Percentiles rank a stretch among this genome's conserved stretches.
phyloP scores from a whole-genome alignment of 345 rosid genomes.

The Dimocarpus longan region DNA sequence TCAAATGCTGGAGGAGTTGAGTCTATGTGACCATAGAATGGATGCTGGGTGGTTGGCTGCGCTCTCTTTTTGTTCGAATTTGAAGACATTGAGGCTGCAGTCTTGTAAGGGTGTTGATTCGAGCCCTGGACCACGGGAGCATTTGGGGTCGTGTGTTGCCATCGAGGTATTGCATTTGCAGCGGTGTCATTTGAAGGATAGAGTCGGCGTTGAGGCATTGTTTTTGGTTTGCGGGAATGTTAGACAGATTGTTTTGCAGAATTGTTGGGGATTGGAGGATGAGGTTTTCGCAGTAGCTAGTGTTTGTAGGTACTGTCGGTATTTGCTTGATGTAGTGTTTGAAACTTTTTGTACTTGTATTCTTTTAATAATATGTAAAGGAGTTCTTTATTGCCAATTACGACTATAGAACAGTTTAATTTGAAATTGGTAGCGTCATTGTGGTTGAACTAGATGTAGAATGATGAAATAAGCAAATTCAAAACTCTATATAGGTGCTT shows the following conservation, averaged over 20 bases:
- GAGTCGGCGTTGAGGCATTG: slow-evolving; percentile 42
- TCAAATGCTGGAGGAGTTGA: slow-evolving; percentile 72
- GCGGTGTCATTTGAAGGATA: slow-evolving; percentile 54
- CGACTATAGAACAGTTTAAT: background rate
- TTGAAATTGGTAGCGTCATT: background rate
- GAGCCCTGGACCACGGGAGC: slow-evolving; percentile 51
- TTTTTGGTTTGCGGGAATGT: slow-evolving; percentile 54
- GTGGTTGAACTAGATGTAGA: background rate
- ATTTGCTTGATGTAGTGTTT: slow-evolving; percentile 4
- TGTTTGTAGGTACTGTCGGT: slow-evolving; percentile 51
- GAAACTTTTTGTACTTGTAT: background rate
- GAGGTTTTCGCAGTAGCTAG: slow-evolving; percentile 46
- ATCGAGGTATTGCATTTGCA: slow-evolving; percentile 58
- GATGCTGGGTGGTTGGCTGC: slow-evolving; percentile 75
- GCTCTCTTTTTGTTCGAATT: slow-evolving; percentile 50
- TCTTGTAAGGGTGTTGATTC: slow-evolving; percentile 55
- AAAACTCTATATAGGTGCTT: background rate
- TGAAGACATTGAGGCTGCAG: slow-evolving; percentile 63
- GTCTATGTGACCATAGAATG: slow-evolving; percentile 57
- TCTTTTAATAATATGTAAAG: background rate
- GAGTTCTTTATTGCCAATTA: background rate
- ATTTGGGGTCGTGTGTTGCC: slow-evolving; percentile 57
- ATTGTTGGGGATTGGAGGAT: slow-evolving; percentile 68
- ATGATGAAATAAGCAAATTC: background rate
- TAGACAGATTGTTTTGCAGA: slow-evolving; percentile 54